A percentile compares a stretch with the other conserved stretches of the same genome.
Evolutionary conservation across 2,329 filamentous ascomycete species (phyloP).

Genomic region (Penicillium sp.): DNA sequence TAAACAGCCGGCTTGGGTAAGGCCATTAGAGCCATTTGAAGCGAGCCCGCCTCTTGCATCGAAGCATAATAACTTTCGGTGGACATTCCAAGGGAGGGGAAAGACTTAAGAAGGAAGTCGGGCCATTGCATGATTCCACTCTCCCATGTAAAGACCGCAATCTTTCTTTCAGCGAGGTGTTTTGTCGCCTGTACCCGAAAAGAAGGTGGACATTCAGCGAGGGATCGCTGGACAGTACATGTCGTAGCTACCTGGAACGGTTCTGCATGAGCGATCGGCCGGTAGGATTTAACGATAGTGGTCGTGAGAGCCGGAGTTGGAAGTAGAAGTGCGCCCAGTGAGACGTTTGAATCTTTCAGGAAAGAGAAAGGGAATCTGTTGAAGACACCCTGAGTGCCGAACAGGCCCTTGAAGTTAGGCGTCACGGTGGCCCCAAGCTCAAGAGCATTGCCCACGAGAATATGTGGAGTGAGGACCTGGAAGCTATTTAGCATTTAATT

Average conservation of each 20-base stretch:
- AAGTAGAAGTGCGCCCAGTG: constrained; percentile 34
- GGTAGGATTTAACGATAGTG: constrained; percentile 34
- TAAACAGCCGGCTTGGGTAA: constrained; percentile 25
- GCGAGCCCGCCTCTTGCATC: constrained; percentile 30
- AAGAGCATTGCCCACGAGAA: constrained; percentile 33
- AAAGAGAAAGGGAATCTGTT: constrained; percentile 35
- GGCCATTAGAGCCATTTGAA: constrained; percentile 41
- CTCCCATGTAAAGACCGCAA: constrained; percentile 40
- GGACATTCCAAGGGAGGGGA: constrained; percentile 30
- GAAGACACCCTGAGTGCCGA: constrained; percentile 33
- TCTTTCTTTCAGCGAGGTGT: constrained; percentile 34
- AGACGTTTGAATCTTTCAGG: constrained; percentile 36
- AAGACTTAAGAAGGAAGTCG: constrained; percentile 27
- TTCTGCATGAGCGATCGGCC: constrained; percentile 35
- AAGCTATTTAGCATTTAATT: background rate
- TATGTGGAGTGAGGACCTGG: constrained; percentile 36
- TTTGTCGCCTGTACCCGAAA: constrained; percentile 38
- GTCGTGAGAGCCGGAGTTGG: constrained; percentile 36
- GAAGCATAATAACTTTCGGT: constrained; percentile 22
- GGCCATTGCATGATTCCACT: constrained; percentile 46
- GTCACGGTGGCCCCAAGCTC: constrained; percentile 37
- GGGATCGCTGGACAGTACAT: constrained; percentile 34
- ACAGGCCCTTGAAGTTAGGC: constrained; percentile 34
- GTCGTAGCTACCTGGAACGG: constrained; percentile 38
- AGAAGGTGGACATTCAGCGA: constrained; percentile 32